Evolutionary conservation across 495 filamentous ascomycete genomes (phyloP).

Genomic region (Xylaria scruposa): DNA sequence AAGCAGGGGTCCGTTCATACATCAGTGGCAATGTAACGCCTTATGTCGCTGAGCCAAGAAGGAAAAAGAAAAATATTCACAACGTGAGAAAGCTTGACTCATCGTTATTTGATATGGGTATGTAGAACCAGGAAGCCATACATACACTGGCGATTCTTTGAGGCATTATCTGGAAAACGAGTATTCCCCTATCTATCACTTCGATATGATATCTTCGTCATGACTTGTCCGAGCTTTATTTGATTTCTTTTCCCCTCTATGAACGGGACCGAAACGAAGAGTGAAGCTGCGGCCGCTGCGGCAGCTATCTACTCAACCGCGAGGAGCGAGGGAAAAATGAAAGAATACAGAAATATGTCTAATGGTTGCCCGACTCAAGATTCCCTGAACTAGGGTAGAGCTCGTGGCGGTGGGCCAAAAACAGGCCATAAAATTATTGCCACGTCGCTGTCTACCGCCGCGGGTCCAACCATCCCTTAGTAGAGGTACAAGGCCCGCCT

Average conservation of each 20-base stretch:
- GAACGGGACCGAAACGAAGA: neutral
- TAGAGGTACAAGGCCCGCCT: constrained; percentile 20
- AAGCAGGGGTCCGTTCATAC: constrained; percentile 8
- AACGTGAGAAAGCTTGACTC: neutral
- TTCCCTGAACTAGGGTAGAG: constrained; percentile 18
- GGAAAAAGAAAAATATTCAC: neutral
- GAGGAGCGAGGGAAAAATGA: constrained; percentile 17
- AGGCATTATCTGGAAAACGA: neutral
- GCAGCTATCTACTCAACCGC: constrained; percentile 17
- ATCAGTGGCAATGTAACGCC: constrained; percentile 19
- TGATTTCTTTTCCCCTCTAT: neutral
- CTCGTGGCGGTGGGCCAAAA: constrained; percentile 28
- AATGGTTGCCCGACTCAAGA: constrained; percentile 19
- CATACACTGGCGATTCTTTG: neutral
- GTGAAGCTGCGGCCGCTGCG: constrained; percentile 7
- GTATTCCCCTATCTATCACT: neutral
- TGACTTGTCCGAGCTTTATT: neutral
- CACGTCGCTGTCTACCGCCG: constrained; percentile 26
- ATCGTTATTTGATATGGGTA: constrained; percentile 3
- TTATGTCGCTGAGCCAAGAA: constrained; percentile 13
- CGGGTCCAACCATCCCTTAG: constrained; percentile 26
- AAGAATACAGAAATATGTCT: constrained; percentile 18
- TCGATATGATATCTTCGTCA: neutral
- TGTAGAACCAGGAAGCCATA: neutral
- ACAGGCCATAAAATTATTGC: constrained; percentile 25